Evolutionary conservation across 345 rosid species (phyloP), one percentile per base, ranked within the genome.

Genomic region (Eucalyptus sp.): DNA sequence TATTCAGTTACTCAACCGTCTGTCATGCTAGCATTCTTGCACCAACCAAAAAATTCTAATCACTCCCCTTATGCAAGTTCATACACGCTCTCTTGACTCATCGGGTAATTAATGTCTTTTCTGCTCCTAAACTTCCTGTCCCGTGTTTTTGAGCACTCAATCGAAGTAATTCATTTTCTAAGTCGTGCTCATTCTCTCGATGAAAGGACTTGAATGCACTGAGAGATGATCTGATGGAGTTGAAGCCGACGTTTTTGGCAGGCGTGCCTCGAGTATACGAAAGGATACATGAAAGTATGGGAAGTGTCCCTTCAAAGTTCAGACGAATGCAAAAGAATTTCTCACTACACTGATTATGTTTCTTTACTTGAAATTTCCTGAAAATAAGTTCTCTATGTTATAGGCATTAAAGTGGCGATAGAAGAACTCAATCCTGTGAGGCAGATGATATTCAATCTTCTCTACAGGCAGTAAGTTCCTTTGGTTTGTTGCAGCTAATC

Each of bases 201-300:
- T 62, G 91, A 92, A 91, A 96, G 99, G 94, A 96, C 94, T 92
- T 96, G 93, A 94, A 96, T 91, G 98, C 93, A 89, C 89, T 98
- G 91, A 94, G 96, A 50, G 99, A 96, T 50, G 99, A 96, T 68
- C 83, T 98, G 91, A 93, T 94, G 94, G 99, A 96, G 91, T 84
- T 98, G 94, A 96, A 93, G 93, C 99, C 99, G 11, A 96, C 99
- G 10, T 93, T 96, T 93, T 91, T 98, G 43, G 99, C 98, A 13
- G 99, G 99, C 44, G 99, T 98, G 62, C 99, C 99, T 79, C 93
- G 98, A 89, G 99, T 98, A 29, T 96, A 93, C 33, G 99, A 98
- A 89, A 96, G 93, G 92, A 96, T 98, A 90, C 92, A 96, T 33
- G 98, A 96, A 93, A 96, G 99, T 90, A 94, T 76, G 91, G 87